Evolutionary conservation across 1,139 yeast genomes (phyloP), one percentile per base, ranked within the genome.

Genomic region (Lodderomyces oxycetoniae): DNA sequence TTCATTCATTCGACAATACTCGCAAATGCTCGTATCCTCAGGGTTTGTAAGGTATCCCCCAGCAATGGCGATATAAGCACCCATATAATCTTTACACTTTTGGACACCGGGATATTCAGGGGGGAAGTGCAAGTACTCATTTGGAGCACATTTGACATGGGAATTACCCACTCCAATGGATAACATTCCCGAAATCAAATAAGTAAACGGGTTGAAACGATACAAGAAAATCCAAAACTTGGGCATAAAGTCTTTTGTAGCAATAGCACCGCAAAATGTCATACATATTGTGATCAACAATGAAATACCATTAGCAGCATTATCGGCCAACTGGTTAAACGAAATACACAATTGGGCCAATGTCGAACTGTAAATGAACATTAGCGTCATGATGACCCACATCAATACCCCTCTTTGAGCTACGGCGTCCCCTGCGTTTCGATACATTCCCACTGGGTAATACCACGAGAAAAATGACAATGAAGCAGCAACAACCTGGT

Each of bases 381-480:
- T 56, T 49, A 60, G 34, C 53, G 74, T 35, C 67, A 66, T 50
- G 53, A 53, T 48, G 58, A 74, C 36, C 70, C 72, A 57, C 58
- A 59, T 53, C 40, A 65, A 51, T 38, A 65, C 57, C 62, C 81
- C 69, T 54, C 72, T 50, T 33, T 52, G 45, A 28, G 42, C 28
- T 10, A 53, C 54, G 21, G 49, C 53, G 26, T 52, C 45, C 4
- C 55, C 55, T 5, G 87, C 83, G 52, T 79, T 79, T 8, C 50
- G 39, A 48, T 77, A 74, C 39, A 79, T 61, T 2, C 93, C 95
- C 42, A 84, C 75, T 11, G 73, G 73, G 53, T 82, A 87, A 59
- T 85, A 87, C 78, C 84, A 85, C 40, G 79, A 72, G 52, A 84
- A 73, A 61, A 70, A 87, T 3, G 81, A 70, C 4, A 83, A 17